Evolutionary conservation across 305 asterid genomes (phyloP).

Genomic region (Fraxinus baroniana): DNA sequence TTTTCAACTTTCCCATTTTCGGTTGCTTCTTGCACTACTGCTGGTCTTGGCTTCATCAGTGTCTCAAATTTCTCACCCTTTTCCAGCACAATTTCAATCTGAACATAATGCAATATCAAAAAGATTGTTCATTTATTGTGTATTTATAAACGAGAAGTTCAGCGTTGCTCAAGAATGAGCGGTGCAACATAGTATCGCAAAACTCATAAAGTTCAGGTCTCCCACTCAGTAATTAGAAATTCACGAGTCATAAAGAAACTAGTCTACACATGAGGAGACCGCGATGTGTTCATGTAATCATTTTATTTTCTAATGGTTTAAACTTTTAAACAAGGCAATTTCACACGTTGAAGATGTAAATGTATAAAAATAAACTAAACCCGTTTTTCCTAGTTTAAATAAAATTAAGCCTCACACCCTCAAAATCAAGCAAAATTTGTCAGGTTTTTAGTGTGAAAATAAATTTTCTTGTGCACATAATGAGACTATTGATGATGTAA

Average conservation of each 20-base stretch:
- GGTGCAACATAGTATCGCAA: neutral
- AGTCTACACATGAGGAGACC: neutral
- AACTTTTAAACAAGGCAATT: neutral
- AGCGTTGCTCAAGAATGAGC: neutral
- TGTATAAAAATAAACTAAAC: neutral
- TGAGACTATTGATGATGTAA: neutral
- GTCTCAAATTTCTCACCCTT: slow-evolving; percentile 73
- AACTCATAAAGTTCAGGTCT: neutral
- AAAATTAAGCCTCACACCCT: neutral
- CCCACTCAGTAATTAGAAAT: neutral
- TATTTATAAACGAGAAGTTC: neutral
- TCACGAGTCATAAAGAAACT: neutral
- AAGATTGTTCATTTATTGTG: neutral
- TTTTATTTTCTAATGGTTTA: neutral
- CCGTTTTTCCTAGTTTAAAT: neutral
- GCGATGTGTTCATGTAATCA: neutral
- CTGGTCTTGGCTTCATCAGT: slow-evolving; percentile 43
- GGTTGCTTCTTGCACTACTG: slow-evolving; percentile 31
- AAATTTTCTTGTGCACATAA: neutral
- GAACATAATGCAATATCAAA: neutral
- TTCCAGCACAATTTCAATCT: slow-evolving; percentile 74
- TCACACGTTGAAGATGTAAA: neutral
- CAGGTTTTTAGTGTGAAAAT: neutral
- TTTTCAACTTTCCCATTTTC: slow-evolving; percentile 10
- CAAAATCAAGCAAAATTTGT: neutral